Percentiles rank a stretch among this genome's conserved stretches.
These are phyloP conservation scores for Tremella yokohamensis DNA, from an alignment of 768 basidiomycete genomes.

Conservation along the genomic window DNA sequence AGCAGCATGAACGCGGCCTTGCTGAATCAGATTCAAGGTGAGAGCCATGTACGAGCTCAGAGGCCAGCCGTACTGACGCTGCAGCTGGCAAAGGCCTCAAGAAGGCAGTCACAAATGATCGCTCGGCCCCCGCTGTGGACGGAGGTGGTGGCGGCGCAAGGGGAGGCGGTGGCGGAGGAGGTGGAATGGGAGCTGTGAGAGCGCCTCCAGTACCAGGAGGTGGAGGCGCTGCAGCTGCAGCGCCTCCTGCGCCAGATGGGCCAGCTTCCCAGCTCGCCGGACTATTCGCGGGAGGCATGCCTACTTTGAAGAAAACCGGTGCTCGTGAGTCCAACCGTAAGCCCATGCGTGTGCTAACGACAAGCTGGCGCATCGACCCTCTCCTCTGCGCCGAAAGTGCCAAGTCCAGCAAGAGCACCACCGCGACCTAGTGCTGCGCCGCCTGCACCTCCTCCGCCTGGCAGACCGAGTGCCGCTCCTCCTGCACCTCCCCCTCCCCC, in stretches of 20 bases:
- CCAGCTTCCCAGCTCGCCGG: constrained; percentile 75
- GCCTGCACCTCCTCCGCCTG: constrained; percentile 43
- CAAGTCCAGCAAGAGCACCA: constrained; percentile 31
- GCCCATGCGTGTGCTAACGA: constrained; percentile 53
- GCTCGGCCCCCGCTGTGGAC: constrained; percentile 39
- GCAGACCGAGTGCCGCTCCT: constrained; percentile 24
- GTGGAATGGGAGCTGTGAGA: constrained; percentile 19
- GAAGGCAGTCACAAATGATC: constrained; percentile 76
- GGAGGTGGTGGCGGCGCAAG: constrained; percentile 41
- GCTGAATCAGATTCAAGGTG: constrained; percentile 43
- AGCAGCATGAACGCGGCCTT: constrained; percentile 42
- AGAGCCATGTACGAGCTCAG: background rate
- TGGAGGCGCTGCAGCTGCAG: constrained; percentile 43
- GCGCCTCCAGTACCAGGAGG: constrained; percentile 19
- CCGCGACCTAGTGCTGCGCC: constrained; percentile 34
- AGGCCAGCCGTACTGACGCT: constrained; percentile 5
- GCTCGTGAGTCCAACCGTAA: constrained; percentile 33
- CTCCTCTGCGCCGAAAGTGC: constrained; percentile 17
- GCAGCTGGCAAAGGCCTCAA: constrained; percentile 69
- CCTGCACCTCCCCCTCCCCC: constrained; percentile 28
- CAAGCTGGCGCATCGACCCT: constrained; percentile 63
- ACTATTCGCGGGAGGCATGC: constrained; percentile 86
- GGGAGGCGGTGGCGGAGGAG: constrained; percentile 50
- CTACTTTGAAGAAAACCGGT: constrained; percentile 79
- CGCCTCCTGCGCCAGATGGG: constrained; percentile 47